These are phyloP conservation scores for Nicotiana tabacum DNA, from an alignment of 257 asterid species.

Conservation along the genomic window DNA sequence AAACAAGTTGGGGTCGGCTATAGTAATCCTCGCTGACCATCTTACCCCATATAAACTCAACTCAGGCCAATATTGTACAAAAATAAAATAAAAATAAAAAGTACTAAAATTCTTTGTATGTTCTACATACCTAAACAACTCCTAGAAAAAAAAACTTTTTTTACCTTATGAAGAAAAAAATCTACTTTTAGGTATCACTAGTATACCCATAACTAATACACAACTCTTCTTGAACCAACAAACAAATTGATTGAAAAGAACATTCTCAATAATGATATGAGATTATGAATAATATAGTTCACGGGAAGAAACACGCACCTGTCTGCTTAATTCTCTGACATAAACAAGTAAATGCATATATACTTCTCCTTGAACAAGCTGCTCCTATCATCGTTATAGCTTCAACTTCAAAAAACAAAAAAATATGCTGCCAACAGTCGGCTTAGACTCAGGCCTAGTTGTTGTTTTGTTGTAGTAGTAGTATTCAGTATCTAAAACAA, in stretches of 20 bases:
- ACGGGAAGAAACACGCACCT: slow-evolving; percentile 32
- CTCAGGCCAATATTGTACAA: no score
- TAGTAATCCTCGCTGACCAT: no score
- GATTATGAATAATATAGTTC: neutral
- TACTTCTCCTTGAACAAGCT: slow-evolving; percentile 34
- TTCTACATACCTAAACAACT: no score
- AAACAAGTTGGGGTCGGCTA: no score
- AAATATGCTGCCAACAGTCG: neutral
- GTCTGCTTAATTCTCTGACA: slow-evolving; percentile 67
- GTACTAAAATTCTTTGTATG: no score
- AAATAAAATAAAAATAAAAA: no score
- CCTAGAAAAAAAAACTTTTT: no score
- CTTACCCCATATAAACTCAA: no score
- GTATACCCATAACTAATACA: neutral
- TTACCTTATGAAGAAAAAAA: no score
- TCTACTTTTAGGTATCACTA: neutral
- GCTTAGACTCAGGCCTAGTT: no score
- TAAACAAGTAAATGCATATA: slow-evolving; percentile 51
- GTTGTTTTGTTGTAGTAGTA: no score
- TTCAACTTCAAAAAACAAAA: neutral
- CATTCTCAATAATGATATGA: neutral
- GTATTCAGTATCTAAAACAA: neutral
- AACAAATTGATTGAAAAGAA: neutral
- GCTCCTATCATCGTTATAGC: slow-evolving; percentile 16
- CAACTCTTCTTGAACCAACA: neutral